Evolutionary conservation across 148 eudicot genomes (phyloP), one percentile per base, ranked within the genome.

Genomic region (Mesembryanthemum crystallinum): DNA sequence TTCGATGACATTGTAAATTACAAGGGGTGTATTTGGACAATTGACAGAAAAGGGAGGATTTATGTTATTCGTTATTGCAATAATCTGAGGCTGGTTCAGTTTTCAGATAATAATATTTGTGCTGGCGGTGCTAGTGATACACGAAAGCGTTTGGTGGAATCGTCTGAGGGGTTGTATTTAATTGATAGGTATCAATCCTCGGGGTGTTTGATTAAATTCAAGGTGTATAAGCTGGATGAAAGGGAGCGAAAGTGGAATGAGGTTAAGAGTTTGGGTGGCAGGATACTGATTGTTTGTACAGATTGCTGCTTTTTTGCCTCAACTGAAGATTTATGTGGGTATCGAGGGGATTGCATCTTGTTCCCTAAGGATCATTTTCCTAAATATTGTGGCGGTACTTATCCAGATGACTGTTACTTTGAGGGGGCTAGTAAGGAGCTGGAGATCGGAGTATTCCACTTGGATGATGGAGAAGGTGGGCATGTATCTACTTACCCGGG

Each of bases 281-380:
- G 73, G 61, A 30, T 71, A 17, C 25, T 71, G 61, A 27, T 51
- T 71, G 73, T 71, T 39, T 11, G 28, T 7, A 51, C 60, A 51
- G 73, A 71, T 71, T 51, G 42, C 27, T 71, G 73, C 49, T 71
- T 71, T 32, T 71, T 71, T 52, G 42, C 27, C 11, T 29, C 59
- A 12, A 25, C 61, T 28, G 42, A 54, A 54, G 73, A 71, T 51
- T 29, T 71, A 28, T 58, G 60, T 4, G 73, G 73, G 25, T 51
- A 33, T 32, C 4, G 29, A 71, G 61, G 73, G 73, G 7, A 71
- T 30, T 71, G 60, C 27, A 52, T 71, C 43, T 30, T 71, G 15
- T 71, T 71, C 42, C 73, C 73, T 17, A 71, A 71, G 20, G 61
- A 8, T 71, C 61, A 71, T 71, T 71, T 71, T 71, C 73, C 61